Percentiles rank a stretch among this genome's conserved stretches.
phyloP scores from a whole-genome alignment of 2,329 filamentous ascomycete genomes.

The Exserohilum turcica region DNA sequence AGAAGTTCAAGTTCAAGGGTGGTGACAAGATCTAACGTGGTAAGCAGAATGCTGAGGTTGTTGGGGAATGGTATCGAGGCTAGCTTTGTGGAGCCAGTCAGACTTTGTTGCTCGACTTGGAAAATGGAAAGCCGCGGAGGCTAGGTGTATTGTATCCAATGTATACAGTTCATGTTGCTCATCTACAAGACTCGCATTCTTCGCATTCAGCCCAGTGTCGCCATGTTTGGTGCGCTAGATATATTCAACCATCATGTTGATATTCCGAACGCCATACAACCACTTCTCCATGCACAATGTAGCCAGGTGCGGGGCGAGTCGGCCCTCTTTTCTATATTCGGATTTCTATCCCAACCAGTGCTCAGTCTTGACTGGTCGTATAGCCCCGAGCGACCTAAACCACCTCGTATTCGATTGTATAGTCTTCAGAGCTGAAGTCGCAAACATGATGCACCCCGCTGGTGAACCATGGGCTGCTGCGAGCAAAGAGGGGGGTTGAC shows the following conservation, averaged over 20 bases:
- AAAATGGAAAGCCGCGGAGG: neutral
- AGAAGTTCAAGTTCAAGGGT: slow-evolving; percentile 46
- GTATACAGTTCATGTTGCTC: neutral
- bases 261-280: neutral
- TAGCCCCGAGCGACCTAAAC: neutral
- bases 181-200: neutral
- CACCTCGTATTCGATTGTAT: neutral
- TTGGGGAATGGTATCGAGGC: slow-evolving; percentile 23
- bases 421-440: neutral
- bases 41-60: slow-evolving; percentile 36
- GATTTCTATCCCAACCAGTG: neutral
- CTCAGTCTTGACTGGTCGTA: neutral
- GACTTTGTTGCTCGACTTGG: too few relatives aligned
- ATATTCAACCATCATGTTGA: neutral
- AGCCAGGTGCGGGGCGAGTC: neutral
- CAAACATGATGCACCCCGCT: neutral
- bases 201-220: neutral
- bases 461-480: neutral
- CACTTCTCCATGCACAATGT: neutral
- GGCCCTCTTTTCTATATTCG: neutral
- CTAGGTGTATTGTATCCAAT: neutral
- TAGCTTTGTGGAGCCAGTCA: neutral
- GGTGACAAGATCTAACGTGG: slow-evolving; percentile 36
- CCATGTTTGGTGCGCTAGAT: neutral
- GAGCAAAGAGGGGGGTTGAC: neutral